Base-by-base conservation (phyloP, 768 basidiomycete genomes). In the Dentipellis fragilis region DNA sequence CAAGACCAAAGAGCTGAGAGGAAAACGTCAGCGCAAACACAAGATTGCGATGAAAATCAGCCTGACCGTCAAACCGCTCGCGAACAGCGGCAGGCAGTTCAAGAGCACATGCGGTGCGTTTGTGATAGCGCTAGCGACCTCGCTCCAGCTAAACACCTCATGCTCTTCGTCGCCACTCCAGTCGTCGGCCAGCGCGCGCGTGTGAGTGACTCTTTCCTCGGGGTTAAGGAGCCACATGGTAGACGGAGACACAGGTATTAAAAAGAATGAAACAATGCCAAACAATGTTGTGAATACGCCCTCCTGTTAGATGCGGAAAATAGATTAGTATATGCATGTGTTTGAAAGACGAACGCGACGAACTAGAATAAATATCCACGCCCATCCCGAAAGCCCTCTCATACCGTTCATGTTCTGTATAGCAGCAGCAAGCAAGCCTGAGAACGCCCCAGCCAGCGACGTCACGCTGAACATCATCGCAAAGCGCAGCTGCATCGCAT, bases 301-400 rank as follows among this genome's bases (percentile, higher is more conserved):
- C 67, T 87, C 80, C 68, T 72, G 38, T 23, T 34, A 38, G 12
- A 57, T 48, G 19, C 19, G 3, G 16, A 9, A 34, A 29, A 29
- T 51, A 34, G 11, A 21, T 39, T 36, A 9, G 10, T 14, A 38
- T 38, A 22, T 17, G 47, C 9, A 19, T 2, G 23, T 42, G 9
- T 1, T 1, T 16, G 40, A 47, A 2, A 6, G 3, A 10, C 40
- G 10, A 3, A 40, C 2, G 40, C 4, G 1, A 57, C 66, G 1
- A 64, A 79, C 77, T 35, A 84, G 68, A 52, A 83, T 80, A 65
- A 84, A 83, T 50, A 85, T 78, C 84, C 82, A 87, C 14, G 77
- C 72, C 84, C 84, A 86, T 0, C 80, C 84, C 1, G 76, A 71
- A 53, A 68, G 73, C 5, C 80, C 77, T 2, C 75, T 73, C 10